These are phyloP conservation scores for Amaranthus hypochondriacus DNA, from an alignment of 148 eudicot species.

Conservation along the genomic window DNA sequence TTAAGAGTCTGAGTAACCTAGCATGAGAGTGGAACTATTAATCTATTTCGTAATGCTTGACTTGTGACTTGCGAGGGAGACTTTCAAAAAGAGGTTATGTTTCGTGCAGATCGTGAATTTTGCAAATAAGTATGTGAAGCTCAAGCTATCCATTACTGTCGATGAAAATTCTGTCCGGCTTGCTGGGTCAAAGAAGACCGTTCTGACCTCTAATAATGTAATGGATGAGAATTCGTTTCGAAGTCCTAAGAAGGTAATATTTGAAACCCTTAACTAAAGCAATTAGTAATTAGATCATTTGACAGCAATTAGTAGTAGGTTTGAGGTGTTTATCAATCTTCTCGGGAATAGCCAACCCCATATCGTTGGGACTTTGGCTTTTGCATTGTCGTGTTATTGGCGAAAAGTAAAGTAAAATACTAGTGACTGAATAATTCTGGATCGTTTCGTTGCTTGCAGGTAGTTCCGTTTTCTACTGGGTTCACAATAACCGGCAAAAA, in stretches of 20 bases:
- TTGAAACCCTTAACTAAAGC: neutral
- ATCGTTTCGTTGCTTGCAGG: constrained; percentile 12
- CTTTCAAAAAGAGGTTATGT: neutral
- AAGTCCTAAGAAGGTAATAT: constrained; percentile 70
- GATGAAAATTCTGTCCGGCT: constrained; percentile 29
- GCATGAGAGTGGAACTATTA: too few species aligned
- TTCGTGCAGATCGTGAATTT: constrained; percentile 69
- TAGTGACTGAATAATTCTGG: neutral
- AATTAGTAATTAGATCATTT: neutral
- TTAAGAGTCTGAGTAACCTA: too few species aligned
- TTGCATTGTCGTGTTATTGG: too few species aligned
- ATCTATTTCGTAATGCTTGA: too few species aligned
- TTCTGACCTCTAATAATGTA: constrained; percentile 59
- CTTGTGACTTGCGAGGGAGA: too few species aligned
- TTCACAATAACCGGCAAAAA: constrained; percentile 30
- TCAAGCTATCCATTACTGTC: constrained; percentile 47
- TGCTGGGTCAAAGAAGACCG: constrained; percentile 43
- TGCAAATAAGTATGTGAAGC: constrained; percentile 45
- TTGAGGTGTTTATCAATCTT: neutral
- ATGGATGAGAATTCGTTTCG: constrained; percentile 86
- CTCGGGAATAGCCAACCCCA: too few species aligned
- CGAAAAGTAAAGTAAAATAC: too few species aligned
- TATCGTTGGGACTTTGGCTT: too few species aligned
- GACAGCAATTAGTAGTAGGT: neutral
- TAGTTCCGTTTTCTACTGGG: constrained; percentile 18